Base-by-base conservation (phyloP, 495 filamentous ascomycete genomes). In the Aspergillus sclerotioniger region DNA sequence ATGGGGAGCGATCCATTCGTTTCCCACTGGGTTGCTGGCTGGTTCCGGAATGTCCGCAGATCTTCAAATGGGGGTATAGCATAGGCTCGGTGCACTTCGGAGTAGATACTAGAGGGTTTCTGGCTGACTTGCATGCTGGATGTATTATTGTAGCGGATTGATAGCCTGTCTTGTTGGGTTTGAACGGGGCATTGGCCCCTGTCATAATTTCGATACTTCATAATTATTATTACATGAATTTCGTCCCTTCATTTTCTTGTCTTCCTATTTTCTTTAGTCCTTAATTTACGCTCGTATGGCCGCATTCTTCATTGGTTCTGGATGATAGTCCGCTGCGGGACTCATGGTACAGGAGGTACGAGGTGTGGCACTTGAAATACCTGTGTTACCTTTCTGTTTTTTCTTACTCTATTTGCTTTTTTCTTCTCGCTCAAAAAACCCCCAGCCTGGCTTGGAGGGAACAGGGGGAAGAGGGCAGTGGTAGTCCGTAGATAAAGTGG, bases 51-150 rank as follows among this genome's bases (percentile, higher is more conserved):
- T 41, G 41, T 58, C 59, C 39, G 57, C 53, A 16, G 64, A 66
- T 62, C 58, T 67, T 52, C 66, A 60, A 17, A 53, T 61, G 51
- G 62, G 62, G 29, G 31, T 65, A 59, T 70, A 60, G 49, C 19
- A 20, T 43, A 35, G 37, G 33, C 33, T 37, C 33, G 13, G 8
- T 10, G 33, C 33, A 37, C 9, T 15, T 15, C 37, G 37, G 37
- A 41, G 37, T 41, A 41, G 37, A 41, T 9, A 41, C 25, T 25
- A 25, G 25, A n/a, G 13, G 13, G 10, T 15, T 35, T 3, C 33
- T 35, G 33, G 33, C 60, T 59, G 56, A 62, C 60, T 54, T 41
- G 47, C 37, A 51, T 55, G 39, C 35, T 29, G 48, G 54, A 52
- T 53, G 25, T 54, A 44, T 29, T 54, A 44, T 29, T 48, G 31